Evolutionary conservation across 1,139 yeast genomes (phyloP), one percentile per base, ranked within the genome.

Genomic region (Wickerhamomyces sp.): DNA sequence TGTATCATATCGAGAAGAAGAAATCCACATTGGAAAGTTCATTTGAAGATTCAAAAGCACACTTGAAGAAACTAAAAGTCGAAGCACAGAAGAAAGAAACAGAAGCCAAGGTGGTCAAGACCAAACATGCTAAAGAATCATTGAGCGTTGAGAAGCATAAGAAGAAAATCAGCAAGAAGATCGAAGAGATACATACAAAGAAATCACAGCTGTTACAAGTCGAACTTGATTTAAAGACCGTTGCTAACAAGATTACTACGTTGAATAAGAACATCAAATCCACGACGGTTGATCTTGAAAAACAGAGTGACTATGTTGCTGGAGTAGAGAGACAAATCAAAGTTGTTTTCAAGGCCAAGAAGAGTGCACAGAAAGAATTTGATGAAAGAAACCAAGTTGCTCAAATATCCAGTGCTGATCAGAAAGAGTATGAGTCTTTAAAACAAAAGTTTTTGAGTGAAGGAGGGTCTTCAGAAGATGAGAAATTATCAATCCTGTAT

Each of bases 1-100:
- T 88, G 12, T 84, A 68, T 51, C 89, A 84, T 50, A 68, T 78
- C 42, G 85, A 85, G 43, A 55, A 60, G 35, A 66, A 67, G 37
- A 73, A 69, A 40, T 48, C 58, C 6, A 51, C 54, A 10, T 43
- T 70, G 13, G 36, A 44, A 45, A 41, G 52, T 41, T 45, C 53
- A 33, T 26, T 66, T 48, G 51, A 59, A 43, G 36, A 51, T 28
- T 37, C 64, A 37, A 56, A 56, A 28, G 25, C 42, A 4, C 51
- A 61, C 35, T 48, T 72, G 33, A 58, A 61, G 23, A 48, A 52
- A 4, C 36, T 68, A 16, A 55, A 59, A 35, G 40, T 38, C 6
- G 49, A 48, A 25, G 47, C 61, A 17, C 33, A 44, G 2, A 44
- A 45, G 15, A 58, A 58, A 35, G 62, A 59, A 30, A 41, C 54